These are phyloP conservation scores for Hemileia vastatrix DNA, from an alignment of 1,284 basidiomycete species.

Conservation along the genomic window DNA sequence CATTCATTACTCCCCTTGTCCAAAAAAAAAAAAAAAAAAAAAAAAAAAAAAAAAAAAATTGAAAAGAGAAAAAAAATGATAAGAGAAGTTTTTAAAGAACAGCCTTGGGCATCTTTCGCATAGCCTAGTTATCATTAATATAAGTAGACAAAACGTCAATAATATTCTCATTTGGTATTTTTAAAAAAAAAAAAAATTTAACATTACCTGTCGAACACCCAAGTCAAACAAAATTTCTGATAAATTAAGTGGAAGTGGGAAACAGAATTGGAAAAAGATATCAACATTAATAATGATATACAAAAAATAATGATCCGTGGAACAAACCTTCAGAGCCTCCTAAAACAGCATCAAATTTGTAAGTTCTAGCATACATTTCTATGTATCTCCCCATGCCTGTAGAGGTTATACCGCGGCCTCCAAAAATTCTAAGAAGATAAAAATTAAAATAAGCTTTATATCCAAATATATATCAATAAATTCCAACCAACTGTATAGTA, in stretches of 20 bases:
- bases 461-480: too few relatives aligned
- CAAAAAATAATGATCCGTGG: too few relatives aligned
- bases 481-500: slow-evolving; percentile 55
- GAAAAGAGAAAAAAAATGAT: too few relatives aligned
- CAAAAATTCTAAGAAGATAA: slow-evolving; percentile 61
- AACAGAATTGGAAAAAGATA: background rate
- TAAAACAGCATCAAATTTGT: slow-evolving; percentile 62
- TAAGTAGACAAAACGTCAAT: too few relatives aligned
- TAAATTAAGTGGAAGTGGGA: background rate
- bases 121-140: slow-evolving; percentile 24
- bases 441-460: too few relatives aligned
- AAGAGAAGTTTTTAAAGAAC: too few relatives aligned
- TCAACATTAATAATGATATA: too few relatives aligned
- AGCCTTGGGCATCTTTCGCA: slow-evolving; percentile 45
- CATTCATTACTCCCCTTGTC: too few relatives aligned
- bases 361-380: slow-evolving; percentile 51
- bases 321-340: slow-evolving; percentile 39
- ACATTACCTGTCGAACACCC: slow-evolving; percentile 49
- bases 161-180: background rate
- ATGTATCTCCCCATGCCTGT: slow-evolving; percentile 54
- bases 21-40: too few relatives aligned
- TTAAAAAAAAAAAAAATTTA: slow-evolving; percentile 7
- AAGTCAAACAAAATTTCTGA: slow-evolving; percentile 50
- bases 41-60: too few relatives aligned
- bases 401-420: slow-evolving; percentile 57